These are phyloP conservation scores for Pseudopyrenochaeta lycopersici DNA, from an alignment of 2,329 filamentous ascomycete species.

Conservation along the genomic window DNA sequence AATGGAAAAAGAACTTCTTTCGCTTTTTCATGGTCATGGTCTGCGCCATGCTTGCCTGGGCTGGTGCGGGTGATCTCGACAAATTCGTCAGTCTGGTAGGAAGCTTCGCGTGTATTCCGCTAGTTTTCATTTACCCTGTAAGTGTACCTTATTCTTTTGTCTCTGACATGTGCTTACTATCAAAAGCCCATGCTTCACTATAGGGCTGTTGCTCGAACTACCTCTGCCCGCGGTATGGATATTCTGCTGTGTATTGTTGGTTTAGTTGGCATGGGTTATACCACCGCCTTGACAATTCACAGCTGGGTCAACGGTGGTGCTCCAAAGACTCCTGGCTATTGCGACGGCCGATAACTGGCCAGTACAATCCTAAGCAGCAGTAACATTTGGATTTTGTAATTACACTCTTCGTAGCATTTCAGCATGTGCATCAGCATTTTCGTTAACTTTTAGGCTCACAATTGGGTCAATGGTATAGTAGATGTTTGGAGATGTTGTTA, in stretches of 20 bases:
- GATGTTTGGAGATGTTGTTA: background rate
- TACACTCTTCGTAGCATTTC: conserved; percentile 12
- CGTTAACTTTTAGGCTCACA: background rate
- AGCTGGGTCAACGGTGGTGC: conserved; percentile 77
- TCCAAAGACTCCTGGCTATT: conserved; percentile 69
- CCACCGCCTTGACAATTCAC: conserved; percentile 83
- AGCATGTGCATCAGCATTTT: conserved; percentile 10
- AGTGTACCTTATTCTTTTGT: conserved; percentile 52
- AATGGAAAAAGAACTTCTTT: conserved; percentile 99
- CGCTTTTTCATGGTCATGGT: conserved; percentile 90
- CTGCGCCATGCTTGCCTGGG: conserved; percentile 89
- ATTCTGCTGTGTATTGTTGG: conserved; percentile 83
- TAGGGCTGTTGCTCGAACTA: conserved; percentile 76
- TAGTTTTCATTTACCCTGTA: conserved; percentile 98
- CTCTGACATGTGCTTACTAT: conserved; percentile 40
- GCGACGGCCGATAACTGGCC: conserved; percentile 56
- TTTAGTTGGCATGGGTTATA: conserved; percentile 88
- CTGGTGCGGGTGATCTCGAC: conserved; percentile 89
- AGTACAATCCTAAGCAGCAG: background rate
- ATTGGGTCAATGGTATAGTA: background rate
- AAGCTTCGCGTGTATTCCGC: conserved; percentile 95
- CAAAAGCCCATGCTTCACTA: conserved; percentile 87
- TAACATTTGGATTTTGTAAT: background rate
- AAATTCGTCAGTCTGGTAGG: conserved; percentile 97
- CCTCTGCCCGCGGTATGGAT: conserved; percentile 74